Percentiles rank a stretch among this genome's conserved stretches.
These are phyloP conservation scores for Coemansia sp. DNA, from an alignment of 192 early-diverging fungal species.

Conservation along the genomic window DNA sequence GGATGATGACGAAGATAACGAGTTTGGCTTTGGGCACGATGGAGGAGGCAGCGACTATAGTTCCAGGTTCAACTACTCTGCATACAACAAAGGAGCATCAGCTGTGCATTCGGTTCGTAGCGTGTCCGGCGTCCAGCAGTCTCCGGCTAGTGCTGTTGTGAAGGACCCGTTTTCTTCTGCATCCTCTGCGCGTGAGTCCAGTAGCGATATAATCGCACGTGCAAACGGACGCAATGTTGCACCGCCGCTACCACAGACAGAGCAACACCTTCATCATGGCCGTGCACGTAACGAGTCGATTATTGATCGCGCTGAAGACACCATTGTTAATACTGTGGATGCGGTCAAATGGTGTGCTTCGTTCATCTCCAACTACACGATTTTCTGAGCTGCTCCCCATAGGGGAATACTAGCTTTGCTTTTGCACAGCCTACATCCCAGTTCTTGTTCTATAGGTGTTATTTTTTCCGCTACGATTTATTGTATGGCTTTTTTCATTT, in stretches of 20 bases:
- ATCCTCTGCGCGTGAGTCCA: background rate
- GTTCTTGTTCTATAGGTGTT: slow-evolving; percentile 1
- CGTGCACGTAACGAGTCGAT: slow-evolving; percentile 47
- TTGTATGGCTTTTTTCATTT: background rate
- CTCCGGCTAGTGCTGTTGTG: slow-evolving; percentile 1
- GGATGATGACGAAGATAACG: slow-evolving; percentile 19
- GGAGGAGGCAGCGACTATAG: slow-evolving; percentile 8
- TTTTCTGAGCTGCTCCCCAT: slow-evolving; percentile 30
- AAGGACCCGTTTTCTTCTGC: slow-evolving; percentile 6
- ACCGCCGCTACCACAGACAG: background rate
- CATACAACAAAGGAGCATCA: background rate
- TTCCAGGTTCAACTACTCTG: slow-evolving; percentile 1
- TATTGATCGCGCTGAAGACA: slow-evolving; percentile 54
- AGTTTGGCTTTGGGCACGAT: slow-evolving; percentile 19
- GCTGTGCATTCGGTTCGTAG: background rate
- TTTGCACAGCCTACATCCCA: background rate
- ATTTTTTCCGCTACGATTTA: background rate
- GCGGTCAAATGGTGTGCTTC: slow-evolving; percentile 57
- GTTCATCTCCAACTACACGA: slow-evolving; percentile 56
- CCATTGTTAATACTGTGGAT: slow-evolving; percentile 55
- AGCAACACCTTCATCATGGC: slow-evolving; percentile 3
- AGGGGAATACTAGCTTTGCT: background rate
- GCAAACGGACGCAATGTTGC: background rate
- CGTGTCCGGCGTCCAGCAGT: background rate
- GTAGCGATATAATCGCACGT: background rate